Base-by-base conservation (phyloP, 2,329 filamentous ascomycete genomes). In the Meredithiella fracta region DNA sequence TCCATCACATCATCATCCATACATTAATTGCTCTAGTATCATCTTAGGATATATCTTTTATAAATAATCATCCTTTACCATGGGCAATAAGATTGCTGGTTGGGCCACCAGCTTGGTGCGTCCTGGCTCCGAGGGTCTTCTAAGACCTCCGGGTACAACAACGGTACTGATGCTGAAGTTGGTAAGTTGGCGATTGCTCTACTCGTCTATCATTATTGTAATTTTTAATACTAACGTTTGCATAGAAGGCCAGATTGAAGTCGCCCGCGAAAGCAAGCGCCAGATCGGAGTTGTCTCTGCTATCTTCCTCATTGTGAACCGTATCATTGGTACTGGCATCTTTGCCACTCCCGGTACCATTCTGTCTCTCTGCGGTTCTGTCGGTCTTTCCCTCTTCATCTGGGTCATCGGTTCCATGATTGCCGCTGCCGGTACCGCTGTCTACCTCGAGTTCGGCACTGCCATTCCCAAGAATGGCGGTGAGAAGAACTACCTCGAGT, bases 401-500 rank as follows among this genome's bases (percentile, higher is more conserved):
- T 84, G 80, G 80, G 70, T 83, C 1, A 70, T 70, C 1, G 80
- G 80, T 25, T 77, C 77, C 67, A 62, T 82, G 53, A 82, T 84
- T 60, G 78, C 80, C 3, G 72, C 69, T 11, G 77, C 78, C 9
- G 81, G 80, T 57, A 77, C 79, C 54, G 73, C 76, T n/a, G 78
- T 83, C 20, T 82, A 82, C 60, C 69, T 84, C 57, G 81, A 85
- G 64, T 82, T 79, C 58, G 81, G 81, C 23, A 83, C 79, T 1
- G 79, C 75, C 0, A 74, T 84, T 47, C 80, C 80, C 47, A 72
- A 74, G 52, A 82, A 82, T 63, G 80, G 80, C 42, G 79, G 80
- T 17, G 78, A 82, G 66, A 82, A 82, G 69, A 81, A 80, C 66
- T 83, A 83, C 62, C 77, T 83, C 60, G 80, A 83, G 63, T 81